Percentiles rank a stretch among this genome's conserved stretches.
Conservation (phyloP, 23 red algal species). For the Gracilariopsis chorda region DNA sequence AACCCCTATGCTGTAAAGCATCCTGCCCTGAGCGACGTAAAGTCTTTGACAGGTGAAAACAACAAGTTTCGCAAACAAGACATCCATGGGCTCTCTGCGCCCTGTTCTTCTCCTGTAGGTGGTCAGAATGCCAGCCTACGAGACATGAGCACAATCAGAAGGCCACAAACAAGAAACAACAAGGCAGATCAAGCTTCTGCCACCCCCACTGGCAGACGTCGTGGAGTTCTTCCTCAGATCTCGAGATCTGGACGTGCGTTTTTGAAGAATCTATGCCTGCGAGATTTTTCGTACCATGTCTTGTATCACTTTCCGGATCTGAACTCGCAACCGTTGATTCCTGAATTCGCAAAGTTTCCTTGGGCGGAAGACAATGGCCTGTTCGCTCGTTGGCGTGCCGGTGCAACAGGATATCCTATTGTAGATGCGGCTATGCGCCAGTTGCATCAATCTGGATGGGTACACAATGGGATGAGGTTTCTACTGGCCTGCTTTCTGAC, state of each 20-base stretch:
- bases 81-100: neutral
- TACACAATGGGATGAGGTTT: conserved; percentile 90
- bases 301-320: conserved; percentile 85
- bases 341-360: conserved; percentile 81
- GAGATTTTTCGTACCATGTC: conserved; percentile 91
- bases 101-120: neutral
- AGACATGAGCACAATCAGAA: neutral
- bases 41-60: neutral
- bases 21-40: neutral
- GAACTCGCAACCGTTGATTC: conserved; percentile 70
- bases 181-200: neutral
- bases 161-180: neutral
- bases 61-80: neutral
- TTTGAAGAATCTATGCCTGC: conserved; percentile 87
- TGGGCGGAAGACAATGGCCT: conserved; percentile 78
- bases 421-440: conserved; percentile 98
- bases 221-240: conserved; percentile 15
- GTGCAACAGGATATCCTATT: conserved; percentile 93
- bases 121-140: neutral
- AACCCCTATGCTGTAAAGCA: neutral
- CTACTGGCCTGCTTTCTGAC: conserved; percentile 91
- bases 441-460: conserved; percentile 77
- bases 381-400: conserved; percentile 48
- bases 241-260: conserved; percentile 70
- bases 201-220: neutral